Evolutionary conservation across 192 early-diverging fungal genomes (phyloP), one percentile per base, ranked within the genome.

Genomic region (Cetraspora pellucida): DNA sequence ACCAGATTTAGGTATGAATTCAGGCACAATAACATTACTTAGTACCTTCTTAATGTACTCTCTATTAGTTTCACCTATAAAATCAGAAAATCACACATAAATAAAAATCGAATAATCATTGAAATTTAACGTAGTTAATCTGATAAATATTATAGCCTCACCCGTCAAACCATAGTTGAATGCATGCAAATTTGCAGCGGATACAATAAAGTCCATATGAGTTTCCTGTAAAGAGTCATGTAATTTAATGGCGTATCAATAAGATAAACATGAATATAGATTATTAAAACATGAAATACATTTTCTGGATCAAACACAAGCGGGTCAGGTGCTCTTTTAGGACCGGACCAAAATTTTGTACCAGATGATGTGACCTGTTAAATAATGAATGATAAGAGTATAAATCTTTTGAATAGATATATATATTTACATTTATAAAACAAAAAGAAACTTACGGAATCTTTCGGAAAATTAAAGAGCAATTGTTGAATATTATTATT

Each of bases 391-490:
- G 11, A 60, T 31, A 57, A 27, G 9, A 44, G 16, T 25, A 60
- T 46, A 28, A 64, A 64, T 64, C 31, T 21, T 64, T 65, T 65
- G 11, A 65, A 43, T 37, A 8, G 3, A 17, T 65, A 16, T 59
- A 23, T 25, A 21, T 59, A 10, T 27, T 2, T 21, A 8, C 9
- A 59, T 25, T 6, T 59, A 59, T 25, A 59, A 23, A 7, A 23
- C 10, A 5, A 9, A 21, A 25, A 49, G 10, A 6, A n/a, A 14
- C 78, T 69, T 82, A 86, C 86, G 23, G 97, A 87, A 82, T 98
- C 98, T 72, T 86, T 88, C 21, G 98, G 97, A 91, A 99, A 99
- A 83, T 97, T 98, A 89, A 90, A 98, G 69, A 99, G 82, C 54
- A 99, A 85, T 84, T 99, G 98, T 75, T 91, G 88, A 78, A 98